These are phyloP conservation scores for Ogataea glucozyma DNA, from an alignment of 805 yeast genomes.

Conservation along the genomic window DNA sequence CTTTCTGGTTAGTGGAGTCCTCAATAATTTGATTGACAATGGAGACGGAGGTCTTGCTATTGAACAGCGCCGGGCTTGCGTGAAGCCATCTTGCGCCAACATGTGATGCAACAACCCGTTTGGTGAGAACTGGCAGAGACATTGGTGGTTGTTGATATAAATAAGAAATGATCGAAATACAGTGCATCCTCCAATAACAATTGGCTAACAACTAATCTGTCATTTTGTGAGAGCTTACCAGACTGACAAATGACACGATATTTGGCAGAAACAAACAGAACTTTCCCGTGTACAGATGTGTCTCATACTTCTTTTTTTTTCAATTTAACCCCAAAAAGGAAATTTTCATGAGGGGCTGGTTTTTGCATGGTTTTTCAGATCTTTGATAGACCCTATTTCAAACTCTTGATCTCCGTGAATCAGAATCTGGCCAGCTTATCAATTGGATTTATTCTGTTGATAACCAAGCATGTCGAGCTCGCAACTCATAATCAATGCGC, in stretches of 20 bases:
- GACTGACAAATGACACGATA: too few species aligned
- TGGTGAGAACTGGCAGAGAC: not conserved
- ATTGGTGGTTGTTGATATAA: not conserved
- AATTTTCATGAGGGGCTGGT: conserved; percentile 15
- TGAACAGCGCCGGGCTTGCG: conserved; percentile 8
- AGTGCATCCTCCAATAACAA: conserved; percentile 1
- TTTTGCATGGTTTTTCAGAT: not conserved
- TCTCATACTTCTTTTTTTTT: too few species aligned
- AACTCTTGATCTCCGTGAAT: not conserved
- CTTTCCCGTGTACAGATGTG: conserved; percentile 13
- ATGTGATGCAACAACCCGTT: not conserved
- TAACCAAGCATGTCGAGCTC: conserved; percentile 36
- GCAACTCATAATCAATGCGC: conserved; percentile 36
- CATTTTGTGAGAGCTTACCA: too few species aligned
- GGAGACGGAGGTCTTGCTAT: conserved; percentile 7
- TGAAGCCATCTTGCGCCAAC: conserved; percentile 12
- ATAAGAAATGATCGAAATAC: too few species aligned
- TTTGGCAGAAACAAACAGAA: conserved; percentile 1
- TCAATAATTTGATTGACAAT: conserved; percentile 12
- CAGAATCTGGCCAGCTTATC: too few species aligned
- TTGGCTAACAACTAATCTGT: too few species aligned
- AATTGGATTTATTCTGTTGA: too few species aligned
- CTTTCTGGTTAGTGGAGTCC: conserved; percentile 40
- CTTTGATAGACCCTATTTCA: not conserved
- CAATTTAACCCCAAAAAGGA: conserved; percentile 10